These are phyloP conservation scores for Backusella psychrophila DNA, from an alignment of 192 early-diverging fungal species.

Conservation along the genomic window DNA sequence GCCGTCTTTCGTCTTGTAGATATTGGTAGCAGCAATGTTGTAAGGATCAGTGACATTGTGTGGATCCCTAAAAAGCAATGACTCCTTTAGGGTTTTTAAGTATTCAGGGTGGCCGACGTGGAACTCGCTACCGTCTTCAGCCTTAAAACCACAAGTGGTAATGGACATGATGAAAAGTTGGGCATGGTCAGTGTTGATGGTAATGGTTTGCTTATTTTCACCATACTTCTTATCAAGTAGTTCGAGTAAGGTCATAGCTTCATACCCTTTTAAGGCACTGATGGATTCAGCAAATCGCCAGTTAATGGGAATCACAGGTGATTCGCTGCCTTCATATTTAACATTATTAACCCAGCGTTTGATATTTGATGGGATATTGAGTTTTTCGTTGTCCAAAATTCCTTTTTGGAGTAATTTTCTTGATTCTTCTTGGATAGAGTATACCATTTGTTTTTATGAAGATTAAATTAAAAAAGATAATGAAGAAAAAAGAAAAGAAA, in stretches of 20 bases:
- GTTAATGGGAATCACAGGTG: slow-evolving; percentile 10
- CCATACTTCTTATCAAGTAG: slow-evolving; percentile 5
- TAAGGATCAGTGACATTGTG: background rate
- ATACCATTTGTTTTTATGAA: too few species aligned
- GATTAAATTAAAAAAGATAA: too few species aligned
- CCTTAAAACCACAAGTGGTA: background rate
- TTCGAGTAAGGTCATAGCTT: background rate
- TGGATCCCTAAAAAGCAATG: background rate
- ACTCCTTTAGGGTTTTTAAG: background rate
- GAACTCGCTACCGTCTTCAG: background rate
- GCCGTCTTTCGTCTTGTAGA: background rate
- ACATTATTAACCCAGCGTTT: background rate
- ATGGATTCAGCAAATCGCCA: slow-evolving; percentile 16
- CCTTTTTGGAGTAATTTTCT: background rate
- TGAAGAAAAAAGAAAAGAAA: too few species aligned
- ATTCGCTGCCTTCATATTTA: background rate
- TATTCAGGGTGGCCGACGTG: background rate
- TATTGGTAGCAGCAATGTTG: background rate
- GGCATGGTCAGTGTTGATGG: background rate
- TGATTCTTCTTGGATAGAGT: background rate
- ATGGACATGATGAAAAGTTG: background rate
- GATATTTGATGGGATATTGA: background rate
- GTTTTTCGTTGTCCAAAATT: background rate
- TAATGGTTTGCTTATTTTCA: background rate
- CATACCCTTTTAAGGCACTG: slow-evolving; percentile 4